Percentiles rank a stretch among this genome's conserved stretches.
These are phyloP conservation scores for Phialophora chinensis DNA, from an alignment of 2,329 filamentous ascomycete genomes.

Conservation along the genomic window DNA sequence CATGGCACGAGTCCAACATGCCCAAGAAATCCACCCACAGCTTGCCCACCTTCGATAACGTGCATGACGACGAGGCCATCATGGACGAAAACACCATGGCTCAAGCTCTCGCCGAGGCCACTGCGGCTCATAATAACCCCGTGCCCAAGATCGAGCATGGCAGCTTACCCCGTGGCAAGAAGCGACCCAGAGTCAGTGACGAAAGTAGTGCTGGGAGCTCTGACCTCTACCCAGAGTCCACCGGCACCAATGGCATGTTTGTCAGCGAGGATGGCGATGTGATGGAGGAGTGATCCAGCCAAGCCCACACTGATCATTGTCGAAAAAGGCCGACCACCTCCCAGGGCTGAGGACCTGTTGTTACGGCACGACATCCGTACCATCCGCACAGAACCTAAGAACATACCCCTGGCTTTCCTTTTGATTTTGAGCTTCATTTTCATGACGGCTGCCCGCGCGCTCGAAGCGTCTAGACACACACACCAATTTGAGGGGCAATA, in stretches of 20 bases:
- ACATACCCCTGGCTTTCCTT: not conserved
- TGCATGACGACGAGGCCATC: conserved; percentile 17
- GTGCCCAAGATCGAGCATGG: not conserved
- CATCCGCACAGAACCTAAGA: not conserved
- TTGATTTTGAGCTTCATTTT: not conserved
- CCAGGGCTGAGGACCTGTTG: not conserved
- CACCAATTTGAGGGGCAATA: not conserved
- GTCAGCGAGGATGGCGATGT: conserved; percentile 16
- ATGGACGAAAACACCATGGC: conserved; percentile 4
- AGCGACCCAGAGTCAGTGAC: conserved; percentile 20
- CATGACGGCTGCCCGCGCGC: not conserved
- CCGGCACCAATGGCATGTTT: conserved; percentile 17
- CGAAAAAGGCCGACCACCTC: not conserved
- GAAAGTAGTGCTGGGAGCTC: conserved; percentile 6
- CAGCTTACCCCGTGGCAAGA: conserved; percentile 9
- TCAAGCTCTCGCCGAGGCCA: conserved; percentile 3
- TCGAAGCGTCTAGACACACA: not conserved
- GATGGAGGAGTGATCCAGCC: conserved; percentile 9
- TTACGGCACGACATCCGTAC: not conserved
- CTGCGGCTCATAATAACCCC: not conserved
- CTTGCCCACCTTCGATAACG: conserved; percentile 16
- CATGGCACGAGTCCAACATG: conserved; percentile 43
- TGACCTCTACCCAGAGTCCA: not conserved
- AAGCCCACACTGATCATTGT: not conserved
- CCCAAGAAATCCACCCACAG: conserved; percentile 13